Evolutionary conservation across 1,284 basidiomycete species (phyloP).

Genomic region (Leccinum glutinopallens): DNA sequence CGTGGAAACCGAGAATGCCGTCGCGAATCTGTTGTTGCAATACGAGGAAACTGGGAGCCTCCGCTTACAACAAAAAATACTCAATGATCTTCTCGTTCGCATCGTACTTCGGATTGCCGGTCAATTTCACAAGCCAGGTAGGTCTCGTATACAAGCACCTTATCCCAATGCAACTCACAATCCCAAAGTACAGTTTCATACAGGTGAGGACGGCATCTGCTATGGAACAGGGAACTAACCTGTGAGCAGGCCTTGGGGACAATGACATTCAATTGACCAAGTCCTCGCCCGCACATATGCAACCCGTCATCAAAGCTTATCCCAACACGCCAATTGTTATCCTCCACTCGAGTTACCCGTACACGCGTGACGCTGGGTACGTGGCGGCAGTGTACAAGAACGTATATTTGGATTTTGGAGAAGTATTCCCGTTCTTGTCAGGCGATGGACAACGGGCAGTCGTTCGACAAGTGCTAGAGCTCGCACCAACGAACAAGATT

Average conservation of each 20-base stretch:
- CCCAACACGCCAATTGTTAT: conserved; percentile 64
- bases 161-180: conserved; percentile 2
- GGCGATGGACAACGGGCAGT: conserved; percentile 60
- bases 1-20: conserved; percentile 34
- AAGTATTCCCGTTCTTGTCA: conserved; percentile 73
- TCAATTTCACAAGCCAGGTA: conserved; percentile 58
- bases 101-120: conserved; percentile 54
- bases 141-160: background rate
- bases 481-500: conserved; percentile 74
- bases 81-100: conserved; percentile 71
- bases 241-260: conserved; percentile 58
- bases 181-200: conserved; percentile 74
- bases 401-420: conserved; percentile 78
- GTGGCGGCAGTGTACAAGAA: conserved; percentile 69
- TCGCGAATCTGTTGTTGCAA: conserved; percentile 34
- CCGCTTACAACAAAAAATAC: conserved; percentile 57
- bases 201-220: conserved; percentile 38
- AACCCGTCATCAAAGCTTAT: conserved; percentile 64
- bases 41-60: conserved; percentile 41
- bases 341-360: conserved; percentile 74
- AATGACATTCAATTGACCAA: conserved; percentile 61
- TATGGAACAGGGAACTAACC: conserved; percentile 4
- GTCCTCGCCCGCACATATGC: conserved; percentile 66
- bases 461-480: conserved; percentile 64
- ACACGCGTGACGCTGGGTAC: conserved; percentile 73